phyloP scores from a whole-genome alignment of 805 yeast species.

The Sugiyamaella mastotermitis region DNA sequence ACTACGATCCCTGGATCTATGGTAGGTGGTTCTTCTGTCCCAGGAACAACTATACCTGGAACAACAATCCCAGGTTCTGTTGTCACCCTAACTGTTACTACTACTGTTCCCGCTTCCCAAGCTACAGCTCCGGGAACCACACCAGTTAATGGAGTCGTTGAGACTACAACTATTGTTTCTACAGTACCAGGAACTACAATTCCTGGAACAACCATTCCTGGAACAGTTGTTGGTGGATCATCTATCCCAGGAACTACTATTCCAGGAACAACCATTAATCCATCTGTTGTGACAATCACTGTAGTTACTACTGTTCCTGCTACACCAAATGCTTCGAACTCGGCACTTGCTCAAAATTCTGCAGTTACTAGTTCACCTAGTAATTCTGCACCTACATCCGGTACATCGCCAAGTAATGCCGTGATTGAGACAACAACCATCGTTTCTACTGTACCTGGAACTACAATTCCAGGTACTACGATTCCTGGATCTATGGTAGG shows the following conservation, averaged over 20 bases:
- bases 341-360: neutral
- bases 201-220: slow-evolving; percentile 18
- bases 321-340: neutral
- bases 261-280: neutral
- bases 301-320: neutral
- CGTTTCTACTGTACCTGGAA: slow-evolving; percentile 11
- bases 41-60: slow-evolving; percentile 14
- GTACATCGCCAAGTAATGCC: neutral
- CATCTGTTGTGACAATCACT: too few species aligned
- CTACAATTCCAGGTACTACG: slow-evolving; percentile 19
- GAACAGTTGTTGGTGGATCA: neutral
- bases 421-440: neutral
- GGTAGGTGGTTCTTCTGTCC: neutral
- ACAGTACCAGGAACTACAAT: slow-evolving; percentile 18
- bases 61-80: slow-evolving; percentile 4
- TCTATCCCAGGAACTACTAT: slow-evolving; percentile 4
- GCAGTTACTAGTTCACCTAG: neutral
- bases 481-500: slow-evolving; percentile 12
- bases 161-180: slow-evolving; percentile 14
- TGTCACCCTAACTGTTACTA: neutral
- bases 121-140: neutral
- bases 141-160: slow-evolving; percentile 9
- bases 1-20: slow-evolving; percentile 2
- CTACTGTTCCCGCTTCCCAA: slow-evolving; percentile 1
- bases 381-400: neutral